Evolutionary conservation across 1,139 yeast genomes (phyloP), one percentile per base, ranked within the genome.

Genomic region (Kodamaea sp.): DNA sequence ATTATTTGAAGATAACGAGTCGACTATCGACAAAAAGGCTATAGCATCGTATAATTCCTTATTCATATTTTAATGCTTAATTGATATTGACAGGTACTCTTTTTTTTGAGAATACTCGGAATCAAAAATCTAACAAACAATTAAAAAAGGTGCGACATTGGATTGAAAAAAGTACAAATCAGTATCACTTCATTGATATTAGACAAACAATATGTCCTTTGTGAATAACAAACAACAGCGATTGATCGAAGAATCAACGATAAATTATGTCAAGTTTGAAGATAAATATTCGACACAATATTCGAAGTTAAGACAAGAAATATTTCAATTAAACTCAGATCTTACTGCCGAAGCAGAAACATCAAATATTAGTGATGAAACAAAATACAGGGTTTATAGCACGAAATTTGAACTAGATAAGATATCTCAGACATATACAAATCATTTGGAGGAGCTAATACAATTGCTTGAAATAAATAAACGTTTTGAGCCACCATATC

Each of bases 221-320:
- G 54, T 58, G 11, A 59, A 62, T n/a, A 54, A 50, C 37, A 57
- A 56, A 36, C 69, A 64, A 39, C 69, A 62, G 40, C 58, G 53
- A 27, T 49, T 68, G 37, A 60, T 68, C 7, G 70, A 67, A 28
- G 62, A 58, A 31, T 51, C 69, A 3, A 58, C 67, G 5, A 35
- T 52, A 5, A 60, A 60, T 42, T 60, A 58, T 45, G 58, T 70
- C 34, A 55, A 55, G 37, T 63, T 57, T 36, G 60, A 67, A 45
- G 75, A 71, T 42, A 63, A 62, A 37, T 43, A 55, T 8, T 55
- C 68, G 3, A 37, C 50, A 6, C 66, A 61, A 39, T 71, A 70
- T 39, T 51, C 67, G 35, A 54, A 54, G 32, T 46, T 65, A 8
- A 52, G 77, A 43, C 69, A 63, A 41, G 67, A 66, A 9, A 56